Percentiles rank a stretch among this genome's conserved stretches.
Conservation (phyloP, 495 filamentous ascomycete species). For the Lophiostoma macrostomum region DNA sequence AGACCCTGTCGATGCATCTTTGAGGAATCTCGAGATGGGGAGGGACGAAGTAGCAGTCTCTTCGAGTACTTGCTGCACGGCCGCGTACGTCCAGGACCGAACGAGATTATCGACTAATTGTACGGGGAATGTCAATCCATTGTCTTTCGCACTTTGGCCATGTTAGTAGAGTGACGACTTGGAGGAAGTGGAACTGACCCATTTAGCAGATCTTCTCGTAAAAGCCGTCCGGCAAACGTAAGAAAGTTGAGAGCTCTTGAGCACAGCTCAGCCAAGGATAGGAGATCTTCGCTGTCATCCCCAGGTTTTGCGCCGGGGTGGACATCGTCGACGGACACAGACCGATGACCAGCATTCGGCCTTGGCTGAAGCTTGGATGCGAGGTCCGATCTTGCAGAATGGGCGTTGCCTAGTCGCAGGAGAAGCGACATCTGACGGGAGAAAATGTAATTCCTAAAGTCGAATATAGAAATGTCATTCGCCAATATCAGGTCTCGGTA, state of each 20-base stretch:
- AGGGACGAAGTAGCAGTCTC: conserved; percentile 61
- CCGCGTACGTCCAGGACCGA: conserved; percentile 79
- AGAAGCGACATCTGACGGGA: conserved; percentile 81
- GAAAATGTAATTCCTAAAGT: conserved; percentile 94
- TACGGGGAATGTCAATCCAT: conserved; percentile 37
- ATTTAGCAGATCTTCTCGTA: conserved; percentile 67
- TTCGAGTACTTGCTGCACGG: conserved; percentile 70
- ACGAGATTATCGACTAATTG: conserved; percentile 73
- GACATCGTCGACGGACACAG: conserved; percentile 28
- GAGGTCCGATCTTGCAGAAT: conserved; percentile 29
- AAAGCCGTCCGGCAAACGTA: conserved; percentile 67
- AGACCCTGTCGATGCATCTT: conserved; percentile 17
- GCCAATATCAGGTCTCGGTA: conserved; percentile 91
- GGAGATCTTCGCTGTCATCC: conserved; percentile 69
- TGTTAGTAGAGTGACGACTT: conserved; percentile 4
- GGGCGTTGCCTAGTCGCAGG: conserved; percentile 72
- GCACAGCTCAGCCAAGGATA: conserved; percentile 76
- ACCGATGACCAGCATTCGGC: conserved; percentile 19
- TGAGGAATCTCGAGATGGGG: conserved; percentile 50
- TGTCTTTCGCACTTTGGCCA: conserved; percentile 9
- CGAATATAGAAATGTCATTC: conserved; percentile 96
- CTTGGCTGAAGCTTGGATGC: conserved; percentile 22
- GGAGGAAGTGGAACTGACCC: conserved; percentile 30
- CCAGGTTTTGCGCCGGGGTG: conserved; percentile 18
- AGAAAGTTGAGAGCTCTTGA: conserved; percentile 76